phyloP scores from a whole-genome alignment of 768 basidiomycete genomes.

The Termitomyces sp. region DNA sequence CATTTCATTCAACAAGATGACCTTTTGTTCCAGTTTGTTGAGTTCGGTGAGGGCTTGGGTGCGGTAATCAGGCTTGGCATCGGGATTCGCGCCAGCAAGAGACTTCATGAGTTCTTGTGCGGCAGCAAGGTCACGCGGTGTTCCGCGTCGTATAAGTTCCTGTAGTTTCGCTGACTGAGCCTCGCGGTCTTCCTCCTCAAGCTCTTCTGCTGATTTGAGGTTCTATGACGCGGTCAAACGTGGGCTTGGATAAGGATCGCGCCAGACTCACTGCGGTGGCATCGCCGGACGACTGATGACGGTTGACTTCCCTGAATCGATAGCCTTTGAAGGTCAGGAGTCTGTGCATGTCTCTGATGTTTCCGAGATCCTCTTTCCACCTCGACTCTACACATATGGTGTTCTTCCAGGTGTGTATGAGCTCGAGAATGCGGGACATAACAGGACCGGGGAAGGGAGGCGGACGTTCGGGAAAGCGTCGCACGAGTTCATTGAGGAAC shows the following conservation, averaged over 20 bases:
- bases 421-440: conserved; percentile 90
- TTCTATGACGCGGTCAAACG: conserved; percentile 40
- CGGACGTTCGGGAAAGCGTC: conserved; percentile 95
- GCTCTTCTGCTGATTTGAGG: conserved; percentile 91
- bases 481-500: conserved; percentile 96
- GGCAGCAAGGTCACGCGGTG: conserved; percentile 89
- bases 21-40: conserved; percentile 92
- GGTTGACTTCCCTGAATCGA: conserved; percentile 57
- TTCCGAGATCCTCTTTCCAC: conserved; percentile 95
- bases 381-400: conserved; percentile 83
- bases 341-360: conserved; percentile 97
- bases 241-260: neutral
- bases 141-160: conserved; percentile 93
- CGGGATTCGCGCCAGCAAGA: conserved; percentile 92
- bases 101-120: conserved; percentile 98
- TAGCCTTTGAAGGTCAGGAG: conserved; percentile 91
- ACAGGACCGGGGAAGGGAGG: conserved; percentile 92
- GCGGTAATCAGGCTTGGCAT: conserved; percentile 91
- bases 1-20: conserved; percentile 95
- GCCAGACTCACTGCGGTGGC: conserved; percentile 37
- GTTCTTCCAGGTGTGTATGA: conserved; percentile 94
- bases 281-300: conserved; percentile 26
- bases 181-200: conserved; percentile 91
- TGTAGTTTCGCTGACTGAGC: conserved; percentile 98
- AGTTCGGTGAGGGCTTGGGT: conserved; percentile 86